These are phyloP conservation scores for Peniophora sp. DNA, from an alignment of 1,284 basidiomycete species.

Conservation along the genomic window DNA sequence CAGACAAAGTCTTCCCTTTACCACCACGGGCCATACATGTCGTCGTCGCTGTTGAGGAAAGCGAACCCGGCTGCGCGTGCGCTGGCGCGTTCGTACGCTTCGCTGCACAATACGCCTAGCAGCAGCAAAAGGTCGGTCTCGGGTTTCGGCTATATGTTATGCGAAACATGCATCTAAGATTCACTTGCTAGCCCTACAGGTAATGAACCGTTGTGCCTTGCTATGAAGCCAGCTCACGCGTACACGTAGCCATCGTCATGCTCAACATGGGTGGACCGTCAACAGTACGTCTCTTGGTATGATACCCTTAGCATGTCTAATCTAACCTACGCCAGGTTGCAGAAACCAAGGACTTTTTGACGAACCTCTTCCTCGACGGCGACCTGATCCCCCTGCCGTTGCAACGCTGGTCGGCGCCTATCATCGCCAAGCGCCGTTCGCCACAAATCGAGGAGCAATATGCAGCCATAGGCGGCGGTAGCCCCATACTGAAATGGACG, in stretches of 20 bases:
- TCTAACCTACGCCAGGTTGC: constrained; percentile 43
- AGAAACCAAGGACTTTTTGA: constrained; percentile 87
- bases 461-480: constrained; percentile 91
- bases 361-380: constrained; percentile 88
- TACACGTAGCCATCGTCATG: constrained; percentile 76
- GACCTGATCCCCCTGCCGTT: constrained; percentile 97
- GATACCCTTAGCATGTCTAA: neutral
- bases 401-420: constrained; percentile 81
- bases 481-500: constrained; percentile 94
- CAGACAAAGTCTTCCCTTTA: too few relatives aligned
- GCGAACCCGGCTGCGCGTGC: constrained; percentile 8
- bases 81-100: constrained; percentile 26
- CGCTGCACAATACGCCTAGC: constrained; percentile 24
- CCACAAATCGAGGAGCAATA: constrained; percentile 96
- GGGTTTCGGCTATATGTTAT: constrained; percentile 3
- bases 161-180: neutral
- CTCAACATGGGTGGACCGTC: constrained; percentile 98
- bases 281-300: constrained; percentile 50
- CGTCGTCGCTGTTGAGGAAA: constrained; percentile 1
- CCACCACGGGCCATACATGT: constrained; percentile 6
- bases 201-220: constrained; percentile 20
- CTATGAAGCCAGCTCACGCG: neutral
- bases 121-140: constrained; percentile 27
- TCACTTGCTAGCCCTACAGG: constrained; percentile 51
- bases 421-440: constrained; percentile 87